Percentiles rank a stretch among this genome's conserved stretches.
These are phyloP conservation scores for Priceomyces fermenticarens DNA, from an alignment of 805 yeast species.

Conservation along the genomic window DNA sequence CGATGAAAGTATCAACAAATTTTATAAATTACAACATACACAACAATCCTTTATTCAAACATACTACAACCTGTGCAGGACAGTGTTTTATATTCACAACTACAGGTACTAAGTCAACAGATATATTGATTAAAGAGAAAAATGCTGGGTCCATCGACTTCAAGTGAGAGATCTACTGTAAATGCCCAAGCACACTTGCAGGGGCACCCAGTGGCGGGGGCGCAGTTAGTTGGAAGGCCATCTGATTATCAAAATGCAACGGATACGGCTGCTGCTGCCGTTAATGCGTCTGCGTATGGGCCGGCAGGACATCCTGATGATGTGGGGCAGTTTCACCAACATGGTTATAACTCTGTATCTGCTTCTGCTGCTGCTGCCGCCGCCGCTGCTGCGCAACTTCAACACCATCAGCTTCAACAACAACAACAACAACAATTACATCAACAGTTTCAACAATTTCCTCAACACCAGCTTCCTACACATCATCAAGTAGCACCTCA, in stretches of 20 bases:
- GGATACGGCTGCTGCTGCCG: constrained; percentile 15
- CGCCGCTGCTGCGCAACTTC: constrained; percentile 12
- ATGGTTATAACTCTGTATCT: constrained; percentile 15
- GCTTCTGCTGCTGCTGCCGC: constrained; percentile 16
- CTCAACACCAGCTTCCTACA: constrained; percentile 13
- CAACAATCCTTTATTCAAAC: constrained; percentile 5
- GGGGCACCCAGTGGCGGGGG: constrained; percentile 9
- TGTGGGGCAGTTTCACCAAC: constrained; percentile 12
- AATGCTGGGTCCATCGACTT: constrained; percentile 30
- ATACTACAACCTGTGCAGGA: constrained; percentile 22
- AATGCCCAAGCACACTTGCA: constrained; percentile 11
- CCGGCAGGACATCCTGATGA: constrained; percentile 10
- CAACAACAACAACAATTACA: constrained; percentile 11
- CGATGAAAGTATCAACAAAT: constrained; percentile 7
- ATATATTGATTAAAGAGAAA: not conserved
- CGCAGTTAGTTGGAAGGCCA: constrained; percentile 10
- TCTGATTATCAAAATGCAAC: constrained; percentile 12
- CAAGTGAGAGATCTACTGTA: constrained; percentile 26
- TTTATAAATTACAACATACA: constrained; percentile 7
- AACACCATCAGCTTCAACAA: constrained; percentile 13
- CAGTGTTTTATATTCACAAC: constrained; percentile 18
- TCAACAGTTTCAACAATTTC: constrained; percentile 11
- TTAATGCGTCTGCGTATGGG: constrained; percentile 13
- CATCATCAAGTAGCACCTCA: constrained; percentile 12
- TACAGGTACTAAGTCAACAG: constrained; percentile 4